A percentile compares a stretch with the other conserved stretches of the same genome.
phyloP scores from a whole-genome alignment of 495 filamentous ascomycete species.

The Penicillium manginii region DNA sequence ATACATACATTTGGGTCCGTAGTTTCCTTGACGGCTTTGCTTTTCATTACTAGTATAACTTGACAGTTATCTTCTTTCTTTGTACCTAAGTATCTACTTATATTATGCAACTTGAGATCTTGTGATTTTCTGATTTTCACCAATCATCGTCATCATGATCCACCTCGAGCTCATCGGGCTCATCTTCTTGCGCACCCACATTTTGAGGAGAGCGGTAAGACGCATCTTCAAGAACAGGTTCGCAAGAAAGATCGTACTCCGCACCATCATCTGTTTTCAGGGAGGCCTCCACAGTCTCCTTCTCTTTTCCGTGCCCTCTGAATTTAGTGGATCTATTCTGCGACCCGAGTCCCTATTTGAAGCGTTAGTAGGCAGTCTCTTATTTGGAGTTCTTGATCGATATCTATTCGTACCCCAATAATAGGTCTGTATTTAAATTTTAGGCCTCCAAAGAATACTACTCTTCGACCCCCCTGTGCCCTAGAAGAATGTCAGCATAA shows the following conservation, averaged over 20 bases:
- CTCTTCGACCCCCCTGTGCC: neutral
- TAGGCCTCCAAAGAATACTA: slow-evolving; percentile 10
- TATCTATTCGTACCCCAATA: slow-evolving; percentile 7
- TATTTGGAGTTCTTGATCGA: neutral
- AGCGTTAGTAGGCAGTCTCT: neutral
- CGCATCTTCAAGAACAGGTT: slow-evolving; percentile 4
- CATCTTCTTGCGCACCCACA: neutral
- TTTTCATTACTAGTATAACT: neutral
- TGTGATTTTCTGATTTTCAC: neutral
- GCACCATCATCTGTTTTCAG: slow-evolving; percentile 5
- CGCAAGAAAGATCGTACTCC: slow-evolving; percentile 5
- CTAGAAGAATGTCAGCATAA: neutral
- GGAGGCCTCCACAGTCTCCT: slow-evolving; percentile 3
- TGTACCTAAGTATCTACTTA: neutral
- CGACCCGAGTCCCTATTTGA: slow-evolving; percentile 3
- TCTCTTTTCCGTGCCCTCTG: neutral
- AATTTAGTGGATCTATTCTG: slow-evolving; percentile 9
- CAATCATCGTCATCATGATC: slow-evolving; percentile 1
- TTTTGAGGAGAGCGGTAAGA: neutral
- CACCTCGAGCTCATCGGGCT: neutral
- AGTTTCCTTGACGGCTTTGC: neutral
- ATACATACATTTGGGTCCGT: slow-evolving; percentile 9
- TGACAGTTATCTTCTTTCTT: too few species aligned
- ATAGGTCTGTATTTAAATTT: slow-evolving; percentile 10
- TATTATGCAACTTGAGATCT: neutral